Base-by-base conservation (phyloP, 768 basidiomycete species). In the Boletus tomentosulus region DNA sequence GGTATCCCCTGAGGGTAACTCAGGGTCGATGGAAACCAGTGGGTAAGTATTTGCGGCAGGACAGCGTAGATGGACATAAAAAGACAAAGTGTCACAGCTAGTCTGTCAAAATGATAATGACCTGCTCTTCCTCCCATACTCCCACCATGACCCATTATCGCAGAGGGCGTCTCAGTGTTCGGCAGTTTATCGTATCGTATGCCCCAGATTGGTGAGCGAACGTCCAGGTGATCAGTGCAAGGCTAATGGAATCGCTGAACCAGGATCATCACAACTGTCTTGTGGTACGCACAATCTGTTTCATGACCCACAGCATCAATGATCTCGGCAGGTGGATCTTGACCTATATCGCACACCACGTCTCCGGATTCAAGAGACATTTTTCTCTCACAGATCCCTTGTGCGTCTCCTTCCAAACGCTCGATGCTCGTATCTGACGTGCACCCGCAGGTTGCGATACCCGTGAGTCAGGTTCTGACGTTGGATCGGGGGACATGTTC, bases 341-440 rank as follows among this genome's bases (percentile, higher is more conserved):
- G 62, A 79, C 80, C 61, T 75, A 80, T 4, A 68, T 92, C 25
- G 75, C 84, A 58, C 72, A 74, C 27, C 43, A 71, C 12, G 73
- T 88, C 9, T 66, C 80, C 34, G 89, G 88, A 2, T 94, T 84
- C 73, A 78, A 84, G 68, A 74, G 93, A 53, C 76, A 83, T 25
- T 96, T 96, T 68, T 91, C 89, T 1, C 72, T 93, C 30, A 66
- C 75, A 35, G 93, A 95, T 71, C 78, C 77, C 11, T 84, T 89
- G 85, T 90, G 62, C 60, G 86, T 77, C 49, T 42, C 48, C 27
- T 33, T 35, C 24, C 16, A 28, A 15, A 12, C 11, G n/a, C 25
- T 46, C 33, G 5, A 6, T 51, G 34, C 16, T 28, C 37, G 19
- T 52, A 53, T 38, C 65, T 59, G 63, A 61, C 55, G 54, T 56